Conservation (phyloP, 441 rosid genomes). For the Adansonia rubrostipa region DNA sequence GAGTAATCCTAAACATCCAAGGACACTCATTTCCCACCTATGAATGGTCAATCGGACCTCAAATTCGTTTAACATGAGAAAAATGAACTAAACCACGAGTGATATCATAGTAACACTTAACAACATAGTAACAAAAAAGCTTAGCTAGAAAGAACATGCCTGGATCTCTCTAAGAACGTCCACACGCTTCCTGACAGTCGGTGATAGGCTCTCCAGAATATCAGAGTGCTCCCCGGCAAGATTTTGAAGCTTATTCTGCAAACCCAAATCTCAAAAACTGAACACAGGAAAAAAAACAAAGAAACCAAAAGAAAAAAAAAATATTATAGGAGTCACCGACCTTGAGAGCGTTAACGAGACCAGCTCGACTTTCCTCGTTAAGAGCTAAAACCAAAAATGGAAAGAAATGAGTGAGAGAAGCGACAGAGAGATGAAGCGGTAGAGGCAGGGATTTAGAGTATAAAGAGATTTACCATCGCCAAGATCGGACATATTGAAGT, state of each 20-base stretch:
- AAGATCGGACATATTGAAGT: slow-evolving; percentile 73
- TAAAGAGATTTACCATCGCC: slow-evolving; percentile 46
- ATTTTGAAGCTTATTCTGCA: slow-evolving; percentile 77
- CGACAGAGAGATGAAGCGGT: not conserved
- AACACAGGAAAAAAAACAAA: not conserved
- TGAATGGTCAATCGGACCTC: not conserved
- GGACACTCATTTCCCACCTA: not conserved
- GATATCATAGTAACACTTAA: not conserved
- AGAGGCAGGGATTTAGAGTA: slow-evolving; percentile 4
- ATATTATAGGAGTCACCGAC: slow-evolving; percentile 35
- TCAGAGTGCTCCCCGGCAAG: slow-evolving; percentile 79
- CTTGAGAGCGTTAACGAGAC: slow-evolving; percentile 71
- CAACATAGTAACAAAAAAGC: not conserved
- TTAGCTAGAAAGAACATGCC: slow-evolving; percentile 39
- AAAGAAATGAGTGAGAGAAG: not conserved
- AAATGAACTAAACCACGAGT: not conserved
- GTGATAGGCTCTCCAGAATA: slow-evolving; percentile 61
- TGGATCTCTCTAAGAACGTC: slow-evolving; percentile 85
- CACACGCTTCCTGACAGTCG: slow-evolving; percentile 72
- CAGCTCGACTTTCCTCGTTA: slow-evolving; percentile 69
- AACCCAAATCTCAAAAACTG: slow-evolving; percentile 11
- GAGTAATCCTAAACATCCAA: not conserved
- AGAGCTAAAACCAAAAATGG: slow-evolving; percentile 49
- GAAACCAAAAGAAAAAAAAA: not conserved
- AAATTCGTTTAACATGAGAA: not conserved